Evolutionary conservation across 306 rosid genomes (phyloP).

Genomic region (Pyrus bretschneideri): DNA sequence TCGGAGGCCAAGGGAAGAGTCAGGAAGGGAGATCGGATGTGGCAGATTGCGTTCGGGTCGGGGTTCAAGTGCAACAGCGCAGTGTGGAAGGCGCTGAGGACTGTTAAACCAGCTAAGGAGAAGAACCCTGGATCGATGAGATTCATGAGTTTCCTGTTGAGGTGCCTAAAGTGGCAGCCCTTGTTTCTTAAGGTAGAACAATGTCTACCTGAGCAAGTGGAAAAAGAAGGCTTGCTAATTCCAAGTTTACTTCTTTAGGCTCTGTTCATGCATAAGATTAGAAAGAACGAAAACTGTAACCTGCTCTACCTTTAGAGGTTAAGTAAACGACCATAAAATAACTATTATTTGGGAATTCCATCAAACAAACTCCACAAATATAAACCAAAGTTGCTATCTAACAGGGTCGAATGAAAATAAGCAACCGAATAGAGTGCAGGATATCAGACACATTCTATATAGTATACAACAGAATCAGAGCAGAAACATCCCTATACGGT

Average conservation of each 20-base stretch:
- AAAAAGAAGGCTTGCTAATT: too few species aligned
- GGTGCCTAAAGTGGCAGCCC: slow-evolving; percentile 52
- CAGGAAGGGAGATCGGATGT: slow-evolving; percentile 58
- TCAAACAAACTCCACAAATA: not conserved
- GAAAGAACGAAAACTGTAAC: too few species aligned
- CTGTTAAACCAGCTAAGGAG: slow-evolving; percentile 56
- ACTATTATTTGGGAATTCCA: not conserved
- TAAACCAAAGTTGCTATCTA: not conserved
- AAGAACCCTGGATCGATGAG: slow-evolving; percentile 77
- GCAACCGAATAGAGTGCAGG: not conserved
- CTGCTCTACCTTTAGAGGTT: not conserved
- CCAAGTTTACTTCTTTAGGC: too few species aligned
- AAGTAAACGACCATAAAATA: too few species aligned
- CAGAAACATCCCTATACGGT: not conserved
- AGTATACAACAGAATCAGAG: not conserved
- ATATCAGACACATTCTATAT: not conserved
- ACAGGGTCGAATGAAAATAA: not conserved
- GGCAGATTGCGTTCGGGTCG: slow-evolving; percentile 97
- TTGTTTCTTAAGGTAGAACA: slow-evolving; percentile 13
- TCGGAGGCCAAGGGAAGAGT: slow-evolving; percentile 78
- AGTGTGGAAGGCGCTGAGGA: slow-evolving; percentile 70
- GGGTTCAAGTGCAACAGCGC: slow-evolving; percentile 96
- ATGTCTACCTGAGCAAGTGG: too few species aligned
- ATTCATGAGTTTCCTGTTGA: slow-evolving; percentile 72
- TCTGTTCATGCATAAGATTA: too few species aligned